Evolutionary conservation across 176 grass and related monocot species (phyloP), one percentile per base, ranked within the genome.

Genomic region (Secale cereale): DNA sequence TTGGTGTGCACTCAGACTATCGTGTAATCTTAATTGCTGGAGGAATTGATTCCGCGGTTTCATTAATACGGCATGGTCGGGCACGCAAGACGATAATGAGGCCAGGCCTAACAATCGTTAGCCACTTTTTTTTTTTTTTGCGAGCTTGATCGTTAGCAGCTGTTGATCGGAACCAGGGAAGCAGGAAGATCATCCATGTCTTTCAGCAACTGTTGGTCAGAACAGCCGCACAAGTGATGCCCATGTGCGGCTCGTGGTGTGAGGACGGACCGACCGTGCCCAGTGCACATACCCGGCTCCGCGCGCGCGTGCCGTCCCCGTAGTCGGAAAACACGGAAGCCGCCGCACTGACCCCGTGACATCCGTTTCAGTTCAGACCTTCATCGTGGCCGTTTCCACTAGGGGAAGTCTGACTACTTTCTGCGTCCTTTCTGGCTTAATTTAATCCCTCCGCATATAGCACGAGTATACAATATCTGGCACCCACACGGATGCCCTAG

Each of bases 361-460:
- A 30, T 23, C 86, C 52, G 54, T 83, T 88, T 63, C 80, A 63
- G n/a, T 87, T 63, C 80, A 78, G n/a, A 78, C 86, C 20, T 23
- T 6, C 35, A 23, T 16, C 57, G 33, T 62, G 23, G 28, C 16
- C 36, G 27, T 32, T 33, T 14, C 26, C 36, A 79, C 59, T 79
- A 52, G 2, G 3, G 2, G 40, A 0, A 48, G 45, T 48, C 13
- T n/a, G 45, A 35, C 52, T 71, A 54, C 50, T 64, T 32, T 29
- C 37, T 17, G 37, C 57, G 37, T 5, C 16, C 74, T 7, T n/a
- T 57, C 15, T 57, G 28, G 50, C 19, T 39, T 41, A 23, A 36
- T 56, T 54, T 22, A 20, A 57, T 16, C 46, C 60, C 7, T 59
- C 33, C 25, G 6, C 48, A 7, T 50, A 50, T 50, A 39, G 32